Percentiles rank a stretch among this genome's conserved stretches.
Evolutionary conservation across 1,284 basidiomycete genomes (phyloP).

Genomic region (Heterobasidion annosum): DNA sequence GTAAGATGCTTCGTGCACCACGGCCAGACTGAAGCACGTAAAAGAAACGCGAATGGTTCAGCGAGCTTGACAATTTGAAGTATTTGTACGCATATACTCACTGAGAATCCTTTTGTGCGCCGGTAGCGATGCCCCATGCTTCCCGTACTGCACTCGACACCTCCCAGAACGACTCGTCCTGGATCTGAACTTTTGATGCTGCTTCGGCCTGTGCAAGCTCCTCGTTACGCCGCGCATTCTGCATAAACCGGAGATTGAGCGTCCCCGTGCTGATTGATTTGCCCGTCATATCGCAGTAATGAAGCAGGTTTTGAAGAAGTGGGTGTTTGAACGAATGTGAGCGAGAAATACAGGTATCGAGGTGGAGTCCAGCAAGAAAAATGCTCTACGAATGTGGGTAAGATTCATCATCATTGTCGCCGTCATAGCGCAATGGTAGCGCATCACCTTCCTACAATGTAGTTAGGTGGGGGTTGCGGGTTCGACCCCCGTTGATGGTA

Average conservation of each 20-base stretch:
- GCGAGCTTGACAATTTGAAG: too few species aligned
- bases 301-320: neutral
- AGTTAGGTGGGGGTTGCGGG: slow-evolving; percentile 12
- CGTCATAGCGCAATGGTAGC: slow-evolving; percentile 14
- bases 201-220: slow-evolving; percentile 39
- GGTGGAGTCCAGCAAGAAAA: neutral
- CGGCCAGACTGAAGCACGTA: slow-evolving; percentile 19
- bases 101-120: slow-evolving; percentile 12
- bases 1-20: slow-evolving; percentile 58
- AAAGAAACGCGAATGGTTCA: slow-evolving; percentile 2
- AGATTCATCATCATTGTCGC: neutral
- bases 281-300: slow-evolving; percentile 27
- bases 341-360: neutral
- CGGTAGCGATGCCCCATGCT: slow-evolving; percentile 39
- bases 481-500: slow-evolving; percentile 14
- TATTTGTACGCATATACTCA: neutral
- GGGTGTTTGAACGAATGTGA: neutral
- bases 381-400: neutral
- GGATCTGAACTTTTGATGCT: slow-evolving; percentile 41
- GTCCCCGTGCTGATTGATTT: slow-evolving; percentile 53
- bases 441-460: slow-evolving; percentile 12
- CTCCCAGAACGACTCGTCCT: slow-evolving; percentile 66
- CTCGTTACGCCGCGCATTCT: slow-evolving; percentile 55
- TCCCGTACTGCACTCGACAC: slow-evolving; percentile 45
- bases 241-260: slow-evolving; percentile 67